Percentiles rank a stretch among this genome's conserved stretches.
Conservation (phyloP, 2,329 filamentous ascomycete genomes). For the Xylaria sp. region DNA sequence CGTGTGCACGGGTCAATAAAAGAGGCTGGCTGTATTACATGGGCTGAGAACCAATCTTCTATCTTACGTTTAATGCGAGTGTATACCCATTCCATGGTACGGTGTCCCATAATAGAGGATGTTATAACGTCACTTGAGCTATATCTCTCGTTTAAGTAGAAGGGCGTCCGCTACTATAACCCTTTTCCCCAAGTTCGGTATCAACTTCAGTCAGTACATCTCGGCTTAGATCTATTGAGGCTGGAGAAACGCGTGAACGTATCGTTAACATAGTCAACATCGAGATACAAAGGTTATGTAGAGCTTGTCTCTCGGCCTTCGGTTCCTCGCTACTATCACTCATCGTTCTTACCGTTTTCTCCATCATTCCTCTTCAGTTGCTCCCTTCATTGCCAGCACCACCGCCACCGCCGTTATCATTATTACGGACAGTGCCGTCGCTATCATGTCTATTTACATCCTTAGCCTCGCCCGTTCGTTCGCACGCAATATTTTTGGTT, state of each 20-base stretch:
- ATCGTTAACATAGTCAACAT: no score
- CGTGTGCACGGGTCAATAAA: constrained; percentile 39
- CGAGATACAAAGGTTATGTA: no score
- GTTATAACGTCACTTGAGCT: neutral
- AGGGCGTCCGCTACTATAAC: neutral
- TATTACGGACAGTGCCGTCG: no score
- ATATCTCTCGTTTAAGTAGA: neutral
- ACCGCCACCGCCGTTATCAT: neutral
- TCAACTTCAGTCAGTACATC: neutral
- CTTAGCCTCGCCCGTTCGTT: neutral
- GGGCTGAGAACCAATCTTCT: constrained; percentile 32
- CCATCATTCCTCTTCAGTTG: neutral
- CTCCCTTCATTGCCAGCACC: neutral
- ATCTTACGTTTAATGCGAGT: neutral
- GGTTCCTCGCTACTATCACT: neutral
- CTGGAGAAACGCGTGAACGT: no score
- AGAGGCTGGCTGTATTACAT: constrained; percentile 41
- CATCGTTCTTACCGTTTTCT: neutral
- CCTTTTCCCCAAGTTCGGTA: neutral
- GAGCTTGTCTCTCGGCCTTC: neutral
- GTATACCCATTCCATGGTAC: neutral
- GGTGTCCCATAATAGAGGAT: neutral
- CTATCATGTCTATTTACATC: neutral
- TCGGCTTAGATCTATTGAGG: no score
- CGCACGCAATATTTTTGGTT: neutral